Conservation (phyloP, 2,329 filamentous ascomycete genomes). For the Gyromitra esculenta region DNA sequence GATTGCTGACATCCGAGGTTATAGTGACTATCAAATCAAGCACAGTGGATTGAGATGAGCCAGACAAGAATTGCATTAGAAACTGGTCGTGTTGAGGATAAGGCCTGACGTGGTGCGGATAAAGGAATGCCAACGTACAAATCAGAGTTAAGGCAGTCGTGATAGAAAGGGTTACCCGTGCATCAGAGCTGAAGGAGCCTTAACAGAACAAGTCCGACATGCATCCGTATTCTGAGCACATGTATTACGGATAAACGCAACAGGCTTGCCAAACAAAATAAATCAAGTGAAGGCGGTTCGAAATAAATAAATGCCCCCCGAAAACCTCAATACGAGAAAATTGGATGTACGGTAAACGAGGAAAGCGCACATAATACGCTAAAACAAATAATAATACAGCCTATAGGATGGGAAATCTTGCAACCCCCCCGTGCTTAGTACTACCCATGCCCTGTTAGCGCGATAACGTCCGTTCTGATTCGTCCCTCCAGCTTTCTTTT, state of each 20-base stretch:
- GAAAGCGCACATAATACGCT: constrained; percentile 45
- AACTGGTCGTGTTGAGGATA: constrained; percentile 48
- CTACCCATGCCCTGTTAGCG: constrained; percentile 18
- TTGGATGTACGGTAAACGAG: background rate
- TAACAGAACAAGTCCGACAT: constrained; percentile 39
- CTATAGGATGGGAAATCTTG: constrained; percentile 34
- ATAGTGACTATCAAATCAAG: constrained; percentile 24
- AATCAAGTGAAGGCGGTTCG: constrained; percentile 20
- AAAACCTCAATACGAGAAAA: constrained; percentile 26
- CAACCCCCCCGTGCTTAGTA: constrained; percentile 6
- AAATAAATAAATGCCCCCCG: constrained; percentile 8
- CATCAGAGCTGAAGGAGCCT: constrained; percentile 41
- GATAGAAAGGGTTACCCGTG: constrained; percentile 44
- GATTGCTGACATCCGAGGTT: constrained; percentile 49
- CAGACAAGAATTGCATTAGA: constrained; percentile 45
- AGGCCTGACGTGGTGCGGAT: constrained; percentile 51
- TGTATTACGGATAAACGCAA: constrained; percentile 39
- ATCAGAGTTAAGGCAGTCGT: constrained; percentile 44
- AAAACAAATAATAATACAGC: constrained; percentile 26
- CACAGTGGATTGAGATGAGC: constrained; percentile 35
- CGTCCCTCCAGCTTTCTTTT: constrained; percentile 13
- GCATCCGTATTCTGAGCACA: constrained; percentile 3
- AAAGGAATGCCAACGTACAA: constrained; percentile 49
- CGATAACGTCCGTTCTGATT: constrained; percentile 5
- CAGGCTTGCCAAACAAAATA: constrained; percentile 30